Conservation (phyloP, 1,284 basidiomycete genomes). For the Athelia psychrophila region DNA sequence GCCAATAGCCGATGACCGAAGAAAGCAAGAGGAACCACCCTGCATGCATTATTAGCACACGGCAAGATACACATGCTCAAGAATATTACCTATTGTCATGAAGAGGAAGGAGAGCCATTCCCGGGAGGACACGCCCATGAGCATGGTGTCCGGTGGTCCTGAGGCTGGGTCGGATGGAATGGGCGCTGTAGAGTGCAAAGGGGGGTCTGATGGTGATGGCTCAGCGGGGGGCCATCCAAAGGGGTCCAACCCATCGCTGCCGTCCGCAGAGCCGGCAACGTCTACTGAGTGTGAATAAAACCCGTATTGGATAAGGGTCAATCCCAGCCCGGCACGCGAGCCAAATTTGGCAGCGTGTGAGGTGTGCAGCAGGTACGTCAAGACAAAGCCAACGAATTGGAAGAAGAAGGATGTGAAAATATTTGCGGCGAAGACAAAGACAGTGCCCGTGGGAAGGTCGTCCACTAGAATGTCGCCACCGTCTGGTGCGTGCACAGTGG, state of each 20-base stretch:
- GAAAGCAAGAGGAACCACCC: conserved; percentile 91
- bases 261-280: conserved; percentile 14
- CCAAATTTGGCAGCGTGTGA: conserved; percentile 95
- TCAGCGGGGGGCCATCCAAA: conserved; percentile 2
- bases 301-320: conserved; percentile 92
- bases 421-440: conserved; percentile 75
- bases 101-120: conserved; percentile 91
- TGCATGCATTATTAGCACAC: conserved; percentile 13
- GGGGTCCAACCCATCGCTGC: conserved; percentile 5
- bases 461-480: conserved; percentile 70
- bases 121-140: conserved; percentile 37
- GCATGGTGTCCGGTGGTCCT: conserved; percentile 4
- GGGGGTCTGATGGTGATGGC: conserved; percentile 9
- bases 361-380: conserved; percentile 92
- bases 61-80: conserved; percentile 7
- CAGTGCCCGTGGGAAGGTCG: conserved; percentile 68
- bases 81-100: conserved; percentile 74
- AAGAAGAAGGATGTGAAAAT: conserved; percentile 91
- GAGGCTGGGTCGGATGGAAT: conserved; percentile 2
- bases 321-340: conserved; percentile 89
- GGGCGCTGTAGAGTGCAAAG: conserved; percentile 5
- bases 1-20: conserved; percentile 78
- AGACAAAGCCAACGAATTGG: conserved; percentile 94
- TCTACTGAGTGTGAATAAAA: conserved; percentile 49
- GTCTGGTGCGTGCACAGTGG: conserved; percentile 79